phyloP scores from a whole-genome alignment of 2,329 filamentous ascomycete genomes.

The Aspergillus sp. region DNA sequence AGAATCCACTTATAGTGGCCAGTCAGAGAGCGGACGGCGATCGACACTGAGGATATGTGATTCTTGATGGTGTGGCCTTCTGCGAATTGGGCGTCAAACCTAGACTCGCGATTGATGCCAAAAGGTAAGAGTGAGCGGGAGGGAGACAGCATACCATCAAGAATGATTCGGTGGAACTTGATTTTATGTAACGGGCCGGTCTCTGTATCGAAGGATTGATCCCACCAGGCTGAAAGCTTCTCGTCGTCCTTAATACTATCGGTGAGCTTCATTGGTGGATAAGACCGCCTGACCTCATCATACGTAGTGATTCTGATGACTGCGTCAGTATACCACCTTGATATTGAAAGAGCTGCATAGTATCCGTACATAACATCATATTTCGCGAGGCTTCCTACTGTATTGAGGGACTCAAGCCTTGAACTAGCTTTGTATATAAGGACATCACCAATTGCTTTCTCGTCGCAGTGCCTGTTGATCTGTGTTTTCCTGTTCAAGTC shows the following conservation, averaged over 20 bases:
- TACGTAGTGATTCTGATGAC: conserved; percentile 41
- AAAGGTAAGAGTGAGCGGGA: background rate
- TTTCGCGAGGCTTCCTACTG: conserved; percentile 18
- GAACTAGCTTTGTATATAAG: conserved; percentile 27
- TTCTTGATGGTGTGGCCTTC: conserved; percentile 43
- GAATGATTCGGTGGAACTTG: conserved; percentile 42
- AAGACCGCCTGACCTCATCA: conserved; percentile 37
- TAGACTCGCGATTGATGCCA: background rate
- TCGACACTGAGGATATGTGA: conserved; percentile 32
- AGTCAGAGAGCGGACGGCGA: conserved; percentile 38
- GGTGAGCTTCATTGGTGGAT: conserved; percentile 29
- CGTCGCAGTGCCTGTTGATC: conserved; percentile 35
- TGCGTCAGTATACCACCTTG: conserved; percentile 7
- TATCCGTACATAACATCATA: conserved; percentile 29
- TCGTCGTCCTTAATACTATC: conserved; percentile 16
- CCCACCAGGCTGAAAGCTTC: conserved; percentile 28
- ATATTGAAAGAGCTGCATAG: too few species aligned
- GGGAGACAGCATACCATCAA: conserved; percentile 35
- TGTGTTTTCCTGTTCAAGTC: conserved; percentile 28
- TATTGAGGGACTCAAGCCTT: conserved; percentile 22
- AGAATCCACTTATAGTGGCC: conserved; percentile 43
- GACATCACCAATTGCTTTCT: conserved; percentile 21
- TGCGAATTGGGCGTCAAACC: conserved; percentile 7
- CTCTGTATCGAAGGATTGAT: conserved; percentile 23
- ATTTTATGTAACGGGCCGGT: conserved; percentile 38